phyloP scores from a whole-genome alignment of 2,329 filamentous ascomycete species.

The Monosporascus sp. region DNA sequence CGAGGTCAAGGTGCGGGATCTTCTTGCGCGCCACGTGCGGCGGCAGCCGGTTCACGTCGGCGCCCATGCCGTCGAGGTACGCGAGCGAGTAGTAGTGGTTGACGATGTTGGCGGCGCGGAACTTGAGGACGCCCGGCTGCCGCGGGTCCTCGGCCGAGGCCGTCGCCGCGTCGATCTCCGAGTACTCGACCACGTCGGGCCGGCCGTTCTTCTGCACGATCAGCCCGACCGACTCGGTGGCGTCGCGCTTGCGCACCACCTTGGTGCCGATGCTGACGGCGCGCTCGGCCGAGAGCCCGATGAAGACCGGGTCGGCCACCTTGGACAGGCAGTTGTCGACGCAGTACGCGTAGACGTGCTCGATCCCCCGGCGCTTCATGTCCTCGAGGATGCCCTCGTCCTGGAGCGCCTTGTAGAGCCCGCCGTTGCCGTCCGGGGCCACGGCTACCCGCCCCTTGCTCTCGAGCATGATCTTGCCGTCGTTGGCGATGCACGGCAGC shows the following conservation, averaged over 20 bases:
- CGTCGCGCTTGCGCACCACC: slow-evolving; percentile 97
- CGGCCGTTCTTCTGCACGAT: slow-evolving; percentile 94
- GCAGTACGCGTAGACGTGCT: slow-evolving; percentile 97
- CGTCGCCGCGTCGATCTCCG: slow-evolving; percentile 86
- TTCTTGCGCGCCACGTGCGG: slow-evolving; percentile 98
- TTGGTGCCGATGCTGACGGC: slow-evolving; percentile 96
- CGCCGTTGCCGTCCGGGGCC: slow-evolving; percentile 94
- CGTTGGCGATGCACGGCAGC: slow-evolving; percentile 92
- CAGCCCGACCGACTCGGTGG: slow-evolving; percentile 90
- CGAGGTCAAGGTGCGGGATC: slow-evolving; percentile 79
- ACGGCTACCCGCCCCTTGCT: slow-evolving; percentile 87
- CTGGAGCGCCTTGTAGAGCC: slow-evolving; percentile 86
- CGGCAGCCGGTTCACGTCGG: slow-evolving; percentile 79
- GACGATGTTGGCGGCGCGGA: slow-evolving; percentile 97
- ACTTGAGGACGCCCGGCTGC: slow-evolving; percentile 79
- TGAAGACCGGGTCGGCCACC: slow-evolving; percentile 94
- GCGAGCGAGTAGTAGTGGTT: slow-evolving; percentile 98
- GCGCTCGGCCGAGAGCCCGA: slow-evolving; percentile 85
- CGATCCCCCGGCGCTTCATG: slow-evolving; percentile 81
- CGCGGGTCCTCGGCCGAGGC: slow-evolving; percentile 83
- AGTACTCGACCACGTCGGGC: slow-evolving; percentile 97
- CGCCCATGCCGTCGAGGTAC: slow-evolving; percentile 86
- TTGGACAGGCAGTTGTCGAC: slow-evolving; percentile 99
- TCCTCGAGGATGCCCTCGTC: slow-evolving; percentile 66
- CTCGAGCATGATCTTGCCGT: slow-evolving; percentile 94